Evolutionary conservation across 352 stramenopile genomes (phyloP).

Genomic region (Phytophthora melonis): DNA sequence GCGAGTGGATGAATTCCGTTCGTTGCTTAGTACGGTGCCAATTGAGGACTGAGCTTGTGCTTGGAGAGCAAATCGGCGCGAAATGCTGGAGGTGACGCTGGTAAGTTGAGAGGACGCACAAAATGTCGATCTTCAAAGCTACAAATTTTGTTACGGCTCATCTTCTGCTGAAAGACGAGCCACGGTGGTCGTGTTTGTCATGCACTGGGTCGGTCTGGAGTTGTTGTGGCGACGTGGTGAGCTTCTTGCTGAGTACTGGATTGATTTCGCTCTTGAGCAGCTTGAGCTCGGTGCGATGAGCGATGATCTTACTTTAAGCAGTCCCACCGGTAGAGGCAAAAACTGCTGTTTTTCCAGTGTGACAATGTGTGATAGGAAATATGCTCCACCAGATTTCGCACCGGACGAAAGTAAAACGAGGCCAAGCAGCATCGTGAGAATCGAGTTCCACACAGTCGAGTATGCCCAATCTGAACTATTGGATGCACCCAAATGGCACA

Average conservation of each 20-base stretch:
- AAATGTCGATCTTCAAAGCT: neutral
- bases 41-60: neutral
- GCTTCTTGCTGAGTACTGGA: neutral
- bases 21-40: neutral
- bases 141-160: neutral
- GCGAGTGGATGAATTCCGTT: neutral
- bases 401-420: too few species aligned
- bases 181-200: neutral
- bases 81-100: neutral
- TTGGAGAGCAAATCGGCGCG: too few species aligned
- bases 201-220: neutral
- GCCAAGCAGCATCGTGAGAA: too few species aligned
- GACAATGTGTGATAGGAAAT: too few species aligned
- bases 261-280: neutral
- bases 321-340: too few species aligned
- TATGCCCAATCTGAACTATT: too few species aligned
- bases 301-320: neutral
- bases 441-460: too few species aligned
- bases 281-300: neutral
- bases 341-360: too few species aligned
- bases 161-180: neutral
- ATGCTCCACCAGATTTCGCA: too few species aligned
- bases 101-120: neutral
- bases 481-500: too few species aligned
- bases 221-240: neutral